phyloP scores from a whole-genome alignment of 2,329 filamentous ascomycete species.

The Claviceps capensis region DNA sequence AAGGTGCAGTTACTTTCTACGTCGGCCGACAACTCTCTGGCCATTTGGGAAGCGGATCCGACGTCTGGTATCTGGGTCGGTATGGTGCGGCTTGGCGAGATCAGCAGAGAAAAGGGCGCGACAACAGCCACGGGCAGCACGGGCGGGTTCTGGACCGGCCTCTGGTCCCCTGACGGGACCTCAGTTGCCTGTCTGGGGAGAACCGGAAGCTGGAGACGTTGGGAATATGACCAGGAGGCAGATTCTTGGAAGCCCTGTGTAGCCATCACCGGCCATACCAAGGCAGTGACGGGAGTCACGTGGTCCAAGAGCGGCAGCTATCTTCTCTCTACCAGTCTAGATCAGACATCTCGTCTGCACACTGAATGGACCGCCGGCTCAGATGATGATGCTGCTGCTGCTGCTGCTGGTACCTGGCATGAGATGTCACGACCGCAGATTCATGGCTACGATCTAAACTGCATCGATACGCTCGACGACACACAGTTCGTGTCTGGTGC shows the following conservation, averaged over 20 bases:
- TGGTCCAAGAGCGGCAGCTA: constrained; percentile 79
- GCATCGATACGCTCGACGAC: constrained; percentile 61
- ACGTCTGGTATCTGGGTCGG: constrained; percentile 86
- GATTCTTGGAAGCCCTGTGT: constrained; percentile 66
- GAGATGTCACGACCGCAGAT: constrained; percentile 94
- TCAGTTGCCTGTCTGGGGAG: constrained; percentile 72
- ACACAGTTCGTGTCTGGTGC: constrained; percentile 84
- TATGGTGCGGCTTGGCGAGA: constrained; percentile 73
- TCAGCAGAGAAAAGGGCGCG: constrained; percentile 86
- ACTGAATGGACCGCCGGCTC: constrained; percentile 55
- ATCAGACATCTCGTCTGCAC: constrained; percentile 86
- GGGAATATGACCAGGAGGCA: constrained; percentile 47
- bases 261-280: constrained; percentile 73
- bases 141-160: constrained; percentile 89
- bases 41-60: constrained; percentile 80
- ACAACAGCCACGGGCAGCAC: constrained; percentile 93
- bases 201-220: constrained; percentile 86
- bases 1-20: constrained; percentile 68
- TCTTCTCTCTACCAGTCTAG: constrained; percentile 74
- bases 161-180: constrained; percentile 72
- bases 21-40: constrained; percentile 88
- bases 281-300: constrained; percentile 64
- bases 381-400: constrained; percentile 3
- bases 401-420: constrained; percentile 56
- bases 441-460: constrained; percentile 96